These are phyloP conservation scores for Lyophyllum atratum DNA, from an alignment of 768 basidiomycete species.

Conservation along the genomic window DNA sequence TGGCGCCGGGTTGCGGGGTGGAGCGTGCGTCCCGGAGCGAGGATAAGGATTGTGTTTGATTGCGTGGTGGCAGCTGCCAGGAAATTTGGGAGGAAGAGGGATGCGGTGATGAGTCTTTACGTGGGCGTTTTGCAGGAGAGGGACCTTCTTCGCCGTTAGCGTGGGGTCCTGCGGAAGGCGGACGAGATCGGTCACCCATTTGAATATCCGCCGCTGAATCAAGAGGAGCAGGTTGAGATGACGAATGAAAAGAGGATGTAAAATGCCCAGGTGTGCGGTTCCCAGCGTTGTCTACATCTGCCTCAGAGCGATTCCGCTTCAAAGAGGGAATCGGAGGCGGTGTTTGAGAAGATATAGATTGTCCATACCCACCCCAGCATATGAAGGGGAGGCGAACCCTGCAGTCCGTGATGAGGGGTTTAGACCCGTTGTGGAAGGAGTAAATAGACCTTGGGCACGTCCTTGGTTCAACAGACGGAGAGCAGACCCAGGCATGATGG, in stretches of 20 bases:
- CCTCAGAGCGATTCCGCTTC: conserved; percentile 67
- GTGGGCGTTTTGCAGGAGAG: conserved; percentile 71
- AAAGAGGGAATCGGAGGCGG: conserved; percentile 51
- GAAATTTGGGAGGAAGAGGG: conserved; percentile 35
- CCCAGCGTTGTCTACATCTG: conserved; percentile 52
- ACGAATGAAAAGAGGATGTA: conserved; percentile 19
- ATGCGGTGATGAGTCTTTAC: conserved; percentile 50
- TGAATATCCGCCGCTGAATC: conserved; percentile 43
- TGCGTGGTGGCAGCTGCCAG: conserved; percentile 32
- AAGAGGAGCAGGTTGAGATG: conserved; percentile 24
- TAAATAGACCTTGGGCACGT: conserved; percentile 83
- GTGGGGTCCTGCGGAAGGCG: conserved; percentile 50
- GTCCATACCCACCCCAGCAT: conserved; percentile 44
- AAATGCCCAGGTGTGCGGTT: conserved; percentile 20
- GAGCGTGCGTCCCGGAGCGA: conserved; percentile 23
- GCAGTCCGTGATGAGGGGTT: conserved; percentile 40
- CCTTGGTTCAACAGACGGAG: conserved; percentile 84
- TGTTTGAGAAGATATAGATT: conserved; percentile 53
- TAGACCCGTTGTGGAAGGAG: conserved; percentile 74
- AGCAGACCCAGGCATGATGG: conserved; percentile 87
- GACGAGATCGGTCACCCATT: conserved; percentile 48
- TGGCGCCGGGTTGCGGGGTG: conserved; percentile 34
- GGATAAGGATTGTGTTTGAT: conserved; percentile 31
- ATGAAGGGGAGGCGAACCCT: conserved; percentile 56
- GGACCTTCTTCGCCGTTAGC: conserved; percentile 62